Base-by-base conservation (phyloP, 352 stramenopile species). In the Globisporangium canariense region DNA sequence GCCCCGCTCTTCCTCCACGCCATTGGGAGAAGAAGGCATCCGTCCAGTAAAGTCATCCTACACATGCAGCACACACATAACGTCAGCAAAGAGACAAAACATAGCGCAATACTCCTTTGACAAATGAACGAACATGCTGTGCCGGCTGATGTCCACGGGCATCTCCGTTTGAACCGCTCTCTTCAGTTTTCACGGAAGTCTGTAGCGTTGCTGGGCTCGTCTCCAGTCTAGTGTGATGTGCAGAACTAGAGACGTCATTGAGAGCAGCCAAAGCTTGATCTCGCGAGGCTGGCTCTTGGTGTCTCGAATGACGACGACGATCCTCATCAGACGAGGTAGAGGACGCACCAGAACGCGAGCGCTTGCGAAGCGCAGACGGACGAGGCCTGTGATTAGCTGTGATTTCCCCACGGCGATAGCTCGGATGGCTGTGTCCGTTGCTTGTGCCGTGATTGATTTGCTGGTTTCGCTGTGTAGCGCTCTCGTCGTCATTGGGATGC, bases 241-340 rank as follows among this genome's bases (percentile, higher is more conserved):
- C 25, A 28, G 25, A 28, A 2, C 25, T 28, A 28, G 25, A 28
- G 25, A 28, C 25, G 25, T 28, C 25, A 28, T 28, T 28, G 25
- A 28, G 25, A 28, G 25, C 1, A 28, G 25, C 25, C 25, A 28
- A 28, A 28, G 25, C 25, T 28, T 28, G 25, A 28, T 28, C 36
- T 34, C 7, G 14, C 46, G 14, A n/a, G 13, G 5, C 14, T 4
- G 14, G 5, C 8, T n/a, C 40, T 46, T 43, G 56, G 4, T 18
- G 56, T 25, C 40, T 30, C 14, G 56, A 25, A 25, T 28, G 22
- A 1, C 52, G 40, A 9, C 22, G 40, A 1, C 30, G 30, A 2
- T 53, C 3, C 40, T 46, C 56, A 18, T 62, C 56, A 16, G 56
- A 62, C 16, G 55, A 38, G 10, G 55, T 43, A 22, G 40, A 53